phyloP scores from a whole-genome alignment of 2,329 filamentous ascomycete species.

The Cercospora sp. region DNA sequence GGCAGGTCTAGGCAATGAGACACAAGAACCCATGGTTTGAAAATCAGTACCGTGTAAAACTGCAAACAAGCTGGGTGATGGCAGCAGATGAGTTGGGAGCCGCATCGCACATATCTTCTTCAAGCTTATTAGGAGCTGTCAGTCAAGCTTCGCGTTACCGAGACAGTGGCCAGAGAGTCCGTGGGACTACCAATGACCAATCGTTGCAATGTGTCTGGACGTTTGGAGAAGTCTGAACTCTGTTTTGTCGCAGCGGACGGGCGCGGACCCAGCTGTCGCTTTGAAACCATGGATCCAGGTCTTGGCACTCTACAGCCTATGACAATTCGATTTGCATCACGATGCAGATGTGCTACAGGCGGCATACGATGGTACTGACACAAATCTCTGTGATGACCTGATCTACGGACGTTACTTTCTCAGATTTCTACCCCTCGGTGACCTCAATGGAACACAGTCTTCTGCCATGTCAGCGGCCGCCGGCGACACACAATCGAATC shows the following conservation, averaged over 20 bases:
- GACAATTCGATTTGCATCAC: neutral
- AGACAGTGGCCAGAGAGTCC: neutral
- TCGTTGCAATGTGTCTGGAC: neutral
- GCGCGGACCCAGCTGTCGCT: neutral
- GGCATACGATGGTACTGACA: neutral
- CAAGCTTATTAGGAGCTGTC: neutral
- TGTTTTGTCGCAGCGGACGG: neutral
- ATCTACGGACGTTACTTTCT: neutral
- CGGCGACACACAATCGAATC: no score
- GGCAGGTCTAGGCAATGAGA: neutral
- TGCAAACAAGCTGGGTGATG: neutral
- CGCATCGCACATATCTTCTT: neutral
- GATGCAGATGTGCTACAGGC: neutral
- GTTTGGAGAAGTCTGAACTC: neutral
- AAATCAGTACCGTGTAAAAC: neutral
- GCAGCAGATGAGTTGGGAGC: neutral
- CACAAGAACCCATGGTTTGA: neutral
- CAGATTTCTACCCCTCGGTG: no score
- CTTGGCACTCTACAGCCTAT: neutral
- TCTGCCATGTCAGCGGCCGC: neutral
- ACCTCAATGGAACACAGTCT: neutral
- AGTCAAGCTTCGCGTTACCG: neutral
- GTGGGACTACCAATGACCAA: neutral
- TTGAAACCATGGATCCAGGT: neutral
- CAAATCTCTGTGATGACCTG: neutral